Conservation (phyloP, 23 red algal species). For the Gracilaria vermiculophylla region DNA sequence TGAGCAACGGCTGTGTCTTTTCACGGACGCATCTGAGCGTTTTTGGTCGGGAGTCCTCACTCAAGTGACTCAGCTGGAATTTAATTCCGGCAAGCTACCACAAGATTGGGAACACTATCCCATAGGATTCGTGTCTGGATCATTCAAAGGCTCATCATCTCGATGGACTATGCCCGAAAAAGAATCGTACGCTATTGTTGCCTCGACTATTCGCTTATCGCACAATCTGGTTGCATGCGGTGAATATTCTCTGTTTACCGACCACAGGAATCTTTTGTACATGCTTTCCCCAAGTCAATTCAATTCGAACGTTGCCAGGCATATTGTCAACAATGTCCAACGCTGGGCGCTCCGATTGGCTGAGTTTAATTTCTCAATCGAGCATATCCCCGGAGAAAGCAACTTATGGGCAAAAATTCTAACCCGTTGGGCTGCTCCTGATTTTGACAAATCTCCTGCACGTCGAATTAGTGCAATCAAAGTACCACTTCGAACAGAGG, state of each 20-base stretch:
- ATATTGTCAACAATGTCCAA: not conserved
- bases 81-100: not conserved
- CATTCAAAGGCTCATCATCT: not conserved
- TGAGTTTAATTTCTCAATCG: not conserved
- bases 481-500: not conserved
- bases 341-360: constrained; percentile 13
- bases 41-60: constrained; percentile 20
- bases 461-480: not conserved
- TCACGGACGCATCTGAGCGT: not conserved
- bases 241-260: not conserved
- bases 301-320: not conserved
- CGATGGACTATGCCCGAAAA: not conserved
- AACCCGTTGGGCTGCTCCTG: not conserved
- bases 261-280: not conserved
- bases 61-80: not conserved
- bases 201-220: not conserved
- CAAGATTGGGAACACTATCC: not conserved
- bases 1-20: not conserved
- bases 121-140: not conserved
- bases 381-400: not conserved
- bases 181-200: not conserved
- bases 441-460: not conserved
- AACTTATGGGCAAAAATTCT: constrained; percentile 1
- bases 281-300: not conserved
- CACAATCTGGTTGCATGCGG: not conserved